These are phyloP conservation scores for Eutypella sp. DNA, from an alignment of 2,329 filamentous ascomycete species.

Conservation along the genomic window DNA sequence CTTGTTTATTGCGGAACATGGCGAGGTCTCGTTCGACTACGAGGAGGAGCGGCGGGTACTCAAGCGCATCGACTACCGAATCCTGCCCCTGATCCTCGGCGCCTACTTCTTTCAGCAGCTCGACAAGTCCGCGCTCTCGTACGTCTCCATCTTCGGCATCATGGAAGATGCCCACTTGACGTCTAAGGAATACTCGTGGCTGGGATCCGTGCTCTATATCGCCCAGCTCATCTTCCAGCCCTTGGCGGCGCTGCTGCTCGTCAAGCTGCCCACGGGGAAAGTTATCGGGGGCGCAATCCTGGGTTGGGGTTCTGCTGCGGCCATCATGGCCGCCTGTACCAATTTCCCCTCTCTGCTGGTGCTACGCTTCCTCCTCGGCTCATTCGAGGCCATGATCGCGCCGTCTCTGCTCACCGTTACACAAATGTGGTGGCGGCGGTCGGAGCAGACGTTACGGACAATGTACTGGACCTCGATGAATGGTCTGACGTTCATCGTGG, in stretches of 20 bases:
- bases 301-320: conserved; percentile 42
- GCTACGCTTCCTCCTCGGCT: conserved; percentile 40
- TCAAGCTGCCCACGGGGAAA: conserved; percentile 51
- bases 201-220: conserved; percentile 57
- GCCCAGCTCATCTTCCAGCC: conserved; percentile 56
- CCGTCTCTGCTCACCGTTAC: conserved; percentile 48
- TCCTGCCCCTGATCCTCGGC: conserved; percentile 46
- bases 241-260: conserved; percentile 45
- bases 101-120: conserved; percentile 57
- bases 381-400: conserved; percentile 44
- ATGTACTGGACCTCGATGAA: conserved; percentile 52
- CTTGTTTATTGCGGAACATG: conserved; percentile 37
- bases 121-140: conserved; percentile 43
- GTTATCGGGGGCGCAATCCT: conserved; percentile 47
- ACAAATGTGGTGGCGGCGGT: conserved; percentile 50
- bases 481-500: conserved; percentile 49
- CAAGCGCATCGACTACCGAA: conserved; percentile 42
- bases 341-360: conserved; percentile 41
- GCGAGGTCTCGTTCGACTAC: conserved; percentile 37
- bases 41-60: conserved; percentile 44
- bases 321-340: conserved; percentile 47
- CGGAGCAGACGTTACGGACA: conserved; percentile 45
- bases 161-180: conserved; percentile 40
- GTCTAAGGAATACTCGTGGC: conserved; percentile 51
- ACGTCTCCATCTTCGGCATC: conserved; percentile 46